Evolutionary conservation across 345 rosid species (phyloP).

Genomic region (Populus nigra): DNA sequence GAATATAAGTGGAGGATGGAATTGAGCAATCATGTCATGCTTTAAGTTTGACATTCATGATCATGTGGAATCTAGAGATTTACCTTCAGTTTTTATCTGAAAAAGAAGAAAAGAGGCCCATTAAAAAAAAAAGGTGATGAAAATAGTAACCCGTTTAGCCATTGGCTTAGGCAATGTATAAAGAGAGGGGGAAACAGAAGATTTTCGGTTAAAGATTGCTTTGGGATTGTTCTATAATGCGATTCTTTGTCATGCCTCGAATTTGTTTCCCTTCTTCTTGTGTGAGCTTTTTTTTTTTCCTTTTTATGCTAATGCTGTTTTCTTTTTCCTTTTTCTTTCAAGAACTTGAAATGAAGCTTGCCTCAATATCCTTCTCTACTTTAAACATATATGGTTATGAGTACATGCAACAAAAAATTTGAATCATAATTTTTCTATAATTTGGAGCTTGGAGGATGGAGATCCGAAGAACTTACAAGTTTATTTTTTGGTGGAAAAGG

Average conservation of each 20-base stretch:
- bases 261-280: slow-evolving; percentile 6
- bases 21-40: slow-evolving; percentile 2
- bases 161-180: background rate
- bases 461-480: background rate
- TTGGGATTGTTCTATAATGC: slow-evolving; percentile 23
- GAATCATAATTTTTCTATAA: no score
- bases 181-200: background rate
- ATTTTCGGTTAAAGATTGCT: slow-evolving; percentile 3
- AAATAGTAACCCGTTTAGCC: background rate
- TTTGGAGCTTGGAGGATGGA: background rate
- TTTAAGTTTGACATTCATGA: slow-evolving; percentile 17
- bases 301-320: background rate
- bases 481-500: background rate
- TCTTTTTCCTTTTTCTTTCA: background rate
- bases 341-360: background rate
- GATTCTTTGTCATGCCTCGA: slow-evolving; percentile 22
- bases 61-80: slow-evolving; percentile 7
- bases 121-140: background rate
- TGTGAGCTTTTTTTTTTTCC: background rate
- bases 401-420: no score
- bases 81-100: slow-evolving; percentile 4
- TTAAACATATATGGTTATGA: background rate
- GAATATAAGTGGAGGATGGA: background rate
- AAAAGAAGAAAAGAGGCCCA: slow-evolving; percentile 8
- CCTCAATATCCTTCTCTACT: background rate